Evolutionary conservation across 306 rosid genomes (phyloP).

Genomic region (Medicago truncatula): MtrunA17r5.0-ANR NC_053042.1:32669001-32669500

Average conservation of each 20-base stretch:
- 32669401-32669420: conserved; percentile 39
- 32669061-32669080: conserved; percentile 61
- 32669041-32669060: conserved; percentile 77
- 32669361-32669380: conserved; percentile 53
- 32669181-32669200: conserved; percentile 45
- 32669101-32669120: conserved; percentile 53
- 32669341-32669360: conserved; percentile 51
- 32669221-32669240: conserved; percentile 53
- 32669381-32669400: conserved; percentile 60
- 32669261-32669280: conserved; percentile 51
- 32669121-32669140: conserved; percentile 47
- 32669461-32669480: neutral
- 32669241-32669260: conserved; percentile 50
- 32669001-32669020: conserved; percentile 63
- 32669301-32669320: conserved; percentile 53
- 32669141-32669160: conserved; percentile 63
- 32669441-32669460: neutral
- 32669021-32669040: conserved; percentile 72
- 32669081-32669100: conserved; percentile 47
- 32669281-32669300: conserved; percentile 54
- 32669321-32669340: conserved; percentile 46
- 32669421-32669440: conserved; percentile 30
- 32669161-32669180: conserved; percentile 52
- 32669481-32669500: conserved; percentile 11
- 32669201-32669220: conserved; percentile 54